Percentiles rank a stretch among this genome's conserved stretches.
Evolutionary conservation across 495 filamentous ascomycete genomes (phyloP).

Genomic region (Xylaria palmicola): DNA sequence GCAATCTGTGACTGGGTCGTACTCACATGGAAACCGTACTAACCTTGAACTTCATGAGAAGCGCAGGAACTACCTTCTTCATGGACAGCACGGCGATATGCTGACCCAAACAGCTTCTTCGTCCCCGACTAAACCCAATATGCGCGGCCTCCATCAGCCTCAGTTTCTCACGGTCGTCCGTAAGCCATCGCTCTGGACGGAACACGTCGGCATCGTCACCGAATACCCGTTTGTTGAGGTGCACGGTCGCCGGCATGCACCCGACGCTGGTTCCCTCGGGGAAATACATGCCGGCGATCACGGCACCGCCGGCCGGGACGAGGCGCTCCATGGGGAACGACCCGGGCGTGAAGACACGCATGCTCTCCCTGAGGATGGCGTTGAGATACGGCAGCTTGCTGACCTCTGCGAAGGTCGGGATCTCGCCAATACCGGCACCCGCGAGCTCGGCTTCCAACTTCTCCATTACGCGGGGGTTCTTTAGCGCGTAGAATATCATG

Average conservation of each 20-base stretch:
- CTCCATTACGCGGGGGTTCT: constrained; percentile 40
- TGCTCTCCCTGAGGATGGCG: constrained; percentile 59
- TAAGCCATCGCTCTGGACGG: constrained; percentile 58
- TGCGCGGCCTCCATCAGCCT: constrained; percentile 44
- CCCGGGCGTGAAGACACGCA: constrained; percentile 54
- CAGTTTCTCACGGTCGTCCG: constrained; percentile 30
- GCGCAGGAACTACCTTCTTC: constrained; percentile 61
- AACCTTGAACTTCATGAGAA: constrained; percentile 41
- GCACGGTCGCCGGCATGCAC: constrained; percentile 41
- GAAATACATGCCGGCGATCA: constrained; percentile 51
- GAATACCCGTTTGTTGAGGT: constrained; percentile 50
- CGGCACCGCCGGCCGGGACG: constrained; percentile 51
- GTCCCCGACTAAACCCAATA: constrained; percentile 58
- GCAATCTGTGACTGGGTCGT: neutral
- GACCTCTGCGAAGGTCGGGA: constrained; percentile 20
- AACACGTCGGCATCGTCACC: constrained; percentile 52
- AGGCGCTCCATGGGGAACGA: constrained; percentile 54
- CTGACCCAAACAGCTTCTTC: constrained; percentile 61
- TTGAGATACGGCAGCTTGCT: constrained; percentile 53
- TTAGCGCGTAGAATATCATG: constrained; percentile 51
- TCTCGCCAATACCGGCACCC: constrained; percentile 23
- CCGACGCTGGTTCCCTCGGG: constrained; percentile 44
- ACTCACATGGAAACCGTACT: neutral
- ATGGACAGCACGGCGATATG: constrained; percentile 63
- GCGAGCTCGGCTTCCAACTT: constrained; percentile 53